Evolutionary conservation across 163 green algal species (phyloP).

Genomic region (Chlamydomonas reinhardtii): DNA sequence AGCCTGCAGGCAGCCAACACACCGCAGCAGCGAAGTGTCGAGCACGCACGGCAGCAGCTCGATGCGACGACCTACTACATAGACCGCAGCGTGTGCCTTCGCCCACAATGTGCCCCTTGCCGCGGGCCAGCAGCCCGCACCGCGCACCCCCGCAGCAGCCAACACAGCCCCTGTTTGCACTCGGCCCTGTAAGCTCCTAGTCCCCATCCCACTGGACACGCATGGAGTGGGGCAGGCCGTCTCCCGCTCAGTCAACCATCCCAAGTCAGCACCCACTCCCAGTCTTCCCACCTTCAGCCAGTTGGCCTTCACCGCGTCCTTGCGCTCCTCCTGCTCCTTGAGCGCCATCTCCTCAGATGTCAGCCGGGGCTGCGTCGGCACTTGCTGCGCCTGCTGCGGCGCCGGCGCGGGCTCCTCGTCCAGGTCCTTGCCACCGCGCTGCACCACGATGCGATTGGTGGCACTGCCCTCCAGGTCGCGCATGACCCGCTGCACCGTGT

Average conservation of each 20-base stretch:
- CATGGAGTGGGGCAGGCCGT: too few species aligned
- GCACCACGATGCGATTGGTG: conserved; percentile 17
- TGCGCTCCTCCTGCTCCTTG: background rate
- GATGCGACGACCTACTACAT: too few species aligned
- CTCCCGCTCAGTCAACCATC: too few species aligned
- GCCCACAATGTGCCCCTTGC: too few species aligned
- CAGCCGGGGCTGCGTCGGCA: background rate
- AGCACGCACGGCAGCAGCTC: too few species aligned
- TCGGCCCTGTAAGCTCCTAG: too few species aligned
- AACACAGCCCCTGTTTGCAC: too few species aligned
- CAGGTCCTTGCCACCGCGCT: conserved; percentile 5
- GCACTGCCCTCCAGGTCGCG: conserved; percentile 11
- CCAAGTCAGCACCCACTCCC: too few species aligned
- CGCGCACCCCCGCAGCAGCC: too few species aligned
- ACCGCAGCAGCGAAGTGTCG: background rate
- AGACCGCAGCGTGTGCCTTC: too few species aligned
- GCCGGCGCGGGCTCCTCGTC: background rate
- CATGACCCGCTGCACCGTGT: conserved; percentile 37
- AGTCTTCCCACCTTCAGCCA: conserved; percentile 20
- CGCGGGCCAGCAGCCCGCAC: too few species aligned
- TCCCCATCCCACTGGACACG: too few species aligned
- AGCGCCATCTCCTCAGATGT: background rate
- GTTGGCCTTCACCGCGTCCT: conserved; percentile 3
- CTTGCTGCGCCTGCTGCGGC: background rate
- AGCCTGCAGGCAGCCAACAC: background rate